A percentile compares a stretch with the other conserved stretches of the same genome.
These are phyloP conservation scores for Ambrosiella xylebori DNA, from an alignment of 2,329 filamentous ascomycete genomes.

Conservation along the genomic window DNA sequence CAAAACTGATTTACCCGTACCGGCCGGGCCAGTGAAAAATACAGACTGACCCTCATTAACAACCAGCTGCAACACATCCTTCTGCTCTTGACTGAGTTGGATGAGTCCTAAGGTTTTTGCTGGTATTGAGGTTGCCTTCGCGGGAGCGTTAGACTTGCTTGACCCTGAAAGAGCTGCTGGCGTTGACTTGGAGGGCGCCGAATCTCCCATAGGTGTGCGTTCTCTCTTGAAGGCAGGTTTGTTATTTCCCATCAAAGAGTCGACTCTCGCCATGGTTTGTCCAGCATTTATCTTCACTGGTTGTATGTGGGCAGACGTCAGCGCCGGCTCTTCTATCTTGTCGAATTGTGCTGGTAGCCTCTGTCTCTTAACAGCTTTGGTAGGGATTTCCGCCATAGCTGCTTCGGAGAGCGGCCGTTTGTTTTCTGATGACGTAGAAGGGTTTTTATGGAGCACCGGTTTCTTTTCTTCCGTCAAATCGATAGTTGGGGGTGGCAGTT, in stretches of 20 bases:
- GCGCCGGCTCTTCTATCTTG: background rate
- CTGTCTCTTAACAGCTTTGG: slow-evolving; percentile 8
- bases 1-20: slow-evolving; percentile 91
- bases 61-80: slow-evolving; percentile 67
- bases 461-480: background rate
- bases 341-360: background rate
- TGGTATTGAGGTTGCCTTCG: background rate
- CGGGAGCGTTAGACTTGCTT: background rate
- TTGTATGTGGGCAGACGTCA: background rate
- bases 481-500: slow-evolving; percentile 3
- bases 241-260: slow-evolving; percentile 3
- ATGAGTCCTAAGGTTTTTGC: slow-evolving; percentile 21
- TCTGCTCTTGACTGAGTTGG: slow-evolving; percentile 72
- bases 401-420: background rate
- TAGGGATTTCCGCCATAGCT: background rate
- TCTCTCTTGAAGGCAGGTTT: background rate
- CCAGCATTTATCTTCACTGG: background rate
- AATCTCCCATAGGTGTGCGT: background rate
- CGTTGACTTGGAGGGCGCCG: background rate
- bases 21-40: slow-evolving; percentile 94
- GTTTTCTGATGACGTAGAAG: background rate
- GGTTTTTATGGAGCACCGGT: background rate
- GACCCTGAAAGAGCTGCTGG: background rate
- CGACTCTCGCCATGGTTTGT: background rate
- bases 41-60: slow-evolving; percentile 68